A percentile compares a stretch with the other conserved stretches of the same genome.
Conservation (phyloP, 2,329 filamentous ascomycete genomes). For the Ceratocystis cacaofunesta region DNA sequence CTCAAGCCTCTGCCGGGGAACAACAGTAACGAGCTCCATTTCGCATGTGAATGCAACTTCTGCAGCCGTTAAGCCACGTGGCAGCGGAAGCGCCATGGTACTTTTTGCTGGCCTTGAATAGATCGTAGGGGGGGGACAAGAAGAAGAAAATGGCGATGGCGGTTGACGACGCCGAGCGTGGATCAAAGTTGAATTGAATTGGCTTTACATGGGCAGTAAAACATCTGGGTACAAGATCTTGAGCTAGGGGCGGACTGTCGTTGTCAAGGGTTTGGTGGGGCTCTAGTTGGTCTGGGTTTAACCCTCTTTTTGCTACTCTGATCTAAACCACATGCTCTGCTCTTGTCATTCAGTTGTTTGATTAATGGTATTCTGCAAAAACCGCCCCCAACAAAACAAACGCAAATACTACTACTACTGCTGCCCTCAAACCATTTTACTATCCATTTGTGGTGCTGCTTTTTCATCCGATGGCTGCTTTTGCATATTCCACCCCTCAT, state of each 20-base stretch:
- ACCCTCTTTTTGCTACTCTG: no score
- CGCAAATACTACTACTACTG: not conserved
- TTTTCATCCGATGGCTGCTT: slow-evolving; percentile 15
- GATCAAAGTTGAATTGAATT: no score
- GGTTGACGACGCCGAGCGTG: not conserved
- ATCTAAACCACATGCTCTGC: no score
- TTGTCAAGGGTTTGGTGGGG: no score
- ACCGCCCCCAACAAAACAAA: not conserved
- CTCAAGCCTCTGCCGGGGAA: slow-evolving; percentile 82
- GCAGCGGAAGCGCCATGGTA: slow-evolving; percentile 36
- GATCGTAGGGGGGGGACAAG: not conserved
- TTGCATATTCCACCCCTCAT: slow-evolving; percentile 22
- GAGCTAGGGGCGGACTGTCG: no score
- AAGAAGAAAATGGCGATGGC: not conserved
- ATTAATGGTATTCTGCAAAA: not conserved
- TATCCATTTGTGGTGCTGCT: not conserved
- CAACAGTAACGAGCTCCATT: slow-evolving; percentile 89
- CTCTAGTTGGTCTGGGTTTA: no score
- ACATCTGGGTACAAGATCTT: no score
- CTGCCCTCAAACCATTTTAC: not conserved
- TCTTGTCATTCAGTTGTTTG: not conserved
- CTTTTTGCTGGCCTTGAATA: not conserved
- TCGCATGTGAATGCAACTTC: slow-evolving; percentile 93
- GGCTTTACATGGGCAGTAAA: no score
- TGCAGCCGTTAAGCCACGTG: slow-evolving; percentile 52